Base-by-base conservation (phyloP, 1,284 basidiomycete species). In the Puccinia horiana region DNA sequence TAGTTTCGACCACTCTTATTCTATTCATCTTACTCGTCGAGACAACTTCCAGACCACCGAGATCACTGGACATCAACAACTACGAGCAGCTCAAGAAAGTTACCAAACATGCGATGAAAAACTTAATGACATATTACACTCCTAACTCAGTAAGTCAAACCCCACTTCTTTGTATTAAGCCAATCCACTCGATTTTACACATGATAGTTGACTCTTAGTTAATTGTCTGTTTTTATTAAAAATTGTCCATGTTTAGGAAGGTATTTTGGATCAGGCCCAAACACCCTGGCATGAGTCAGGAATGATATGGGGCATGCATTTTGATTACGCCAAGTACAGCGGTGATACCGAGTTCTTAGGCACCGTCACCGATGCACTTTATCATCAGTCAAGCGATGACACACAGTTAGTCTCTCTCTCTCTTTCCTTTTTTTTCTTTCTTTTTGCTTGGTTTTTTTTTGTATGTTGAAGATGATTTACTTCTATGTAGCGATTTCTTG, bases 231-330 rank as follows among this genome's bases (percentile, higher is more conserved):
- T n/a, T n/a, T n/a, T n/a, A n/a, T n/a, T n/a, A n/a, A n/a, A n/a
- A n/a, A n/a, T n/a, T n/a, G n/a, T n/a, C n/a, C n/a, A n/a, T n/a
- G 20, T 44, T 18, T 29, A 69, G 65, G 20, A 29, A 11, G 81
- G 81, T 42, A 40, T 29, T 23, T 81, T 81, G 26, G 9, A 42
- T 42, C 40, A 81, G 35, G 18, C 16, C 23, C 40, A 61, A n/a
- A 81, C 47, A 32, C 79, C 79, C 32, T 81, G 79, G 79, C 79
- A 81, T 58, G 79, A 81, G 67, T 74, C 79, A n/a, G 79, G 70
- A 0, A 81, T 81, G 79, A 67, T 81, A 23, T 81, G 72, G 69
- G 54, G 35, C 32, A 49, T 75, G 58, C 61, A 63, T 54, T 56
- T 81, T 5, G 79, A 81, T 61, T 81, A 81, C 29, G 70, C 72